Base-by-base conservation (phyloP, 768 basidiomycete species). In the Lentinula aciculospora region DNA sequence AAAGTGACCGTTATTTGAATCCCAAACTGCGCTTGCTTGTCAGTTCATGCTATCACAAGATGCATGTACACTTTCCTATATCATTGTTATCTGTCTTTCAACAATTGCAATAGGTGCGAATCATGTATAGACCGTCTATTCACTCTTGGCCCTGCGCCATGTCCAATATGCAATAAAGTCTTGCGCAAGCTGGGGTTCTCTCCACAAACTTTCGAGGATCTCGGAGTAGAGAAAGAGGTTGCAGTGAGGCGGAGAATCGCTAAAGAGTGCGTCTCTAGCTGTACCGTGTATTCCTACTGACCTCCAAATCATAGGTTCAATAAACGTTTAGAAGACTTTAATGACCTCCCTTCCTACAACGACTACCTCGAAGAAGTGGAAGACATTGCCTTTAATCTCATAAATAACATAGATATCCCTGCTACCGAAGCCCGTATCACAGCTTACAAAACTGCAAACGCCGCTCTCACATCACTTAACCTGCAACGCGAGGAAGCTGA, bases 41-140 rank as follows among this genome's bases (percentile, higher is more conserved):
- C 64, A 94, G 92, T 70, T 88, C 92, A 15, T 99, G 97, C 70
- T 99, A 97, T 72, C 97, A 99, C 74, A 97, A 97, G 81, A 96
- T 98, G 97, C 94, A 62, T 60, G 77, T 71, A 32, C 46, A 58
- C 51, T 44, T 42, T 45, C n/a, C 45, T n/a, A 23, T 53, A 29
- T 42, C 13, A 36, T 8, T 21, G 28, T 15, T n/a, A n/a, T 27
- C 56, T 13, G 32, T 40, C 27, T 45, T 54, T 36, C 21, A 34
- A 40, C 15, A 8, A 10, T 15, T 49, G 4, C 42, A 49, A n/a
- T 60, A 96, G 94, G 92, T 98, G 97, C 74, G 96, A 98, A 76
- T 93, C 92, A 1, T 99, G 97, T 70, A 97, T 99, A 65, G 97
- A 98, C 71, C 85, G 95, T 7, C 71, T 98, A 39, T 99, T 96